A percentile compares a stretch with the other conserved stretches of the same genome.
Conservation (phyloP, 129 eudicot genomes). For the Helichrysum umbraculigerum region DNA sequence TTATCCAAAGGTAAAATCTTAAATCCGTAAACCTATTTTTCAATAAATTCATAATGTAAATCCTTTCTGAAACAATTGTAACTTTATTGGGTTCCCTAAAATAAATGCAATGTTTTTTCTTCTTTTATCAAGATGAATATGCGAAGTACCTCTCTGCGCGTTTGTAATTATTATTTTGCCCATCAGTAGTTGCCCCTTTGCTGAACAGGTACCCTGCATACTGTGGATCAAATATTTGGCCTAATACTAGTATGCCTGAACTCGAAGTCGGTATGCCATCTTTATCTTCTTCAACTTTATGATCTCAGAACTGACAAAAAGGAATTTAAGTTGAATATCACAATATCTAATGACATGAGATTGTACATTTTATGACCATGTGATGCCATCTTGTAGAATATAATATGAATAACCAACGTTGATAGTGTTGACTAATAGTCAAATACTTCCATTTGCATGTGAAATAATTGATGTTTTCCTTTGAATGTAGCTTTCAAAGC, state of each 20-base stretch:
- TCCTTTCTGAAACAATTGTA: not conserved
- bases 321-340: not conserved
- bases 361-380: conserved; percentile 1
- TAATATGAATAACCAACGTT: not conserved
- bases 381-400: not conserved
- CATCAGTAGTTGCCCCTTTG: conserved; percentile 12
- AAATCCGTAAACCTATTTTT: conserved; percentile 7
- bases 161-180: not conserved
- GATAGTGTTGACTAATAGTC: not conserved
- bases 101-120: not conserved
- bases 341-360: not conserved
- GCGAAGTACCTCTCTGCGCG: conserved; percentile 2
- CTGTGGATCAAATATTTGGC: conserved; percentile 97
- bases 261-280: conserved; percentile 72
- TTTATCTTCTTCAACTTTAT: conserved; percentile 15
- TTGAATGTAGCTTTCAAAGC: conserved; percentile 71
- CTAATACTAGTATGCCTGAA: conserved; percentile 73
- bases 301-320: conserved; percentile 12
- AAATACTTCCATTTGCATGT: not conserved
- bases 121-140: too few species aligned
- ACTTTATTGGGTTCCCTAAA: not conserved
- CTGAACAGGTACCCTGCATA: conserved; percentile 83
- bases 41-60: not conserved
- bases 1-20: conserved; percentile 53
- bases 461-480: conserved; percentile 3